These are phyloP conservation scores for Aegilops longissima DNA, from an alignment of 176 grass and related monocot species.

Conservation along the genomic window DNA sequence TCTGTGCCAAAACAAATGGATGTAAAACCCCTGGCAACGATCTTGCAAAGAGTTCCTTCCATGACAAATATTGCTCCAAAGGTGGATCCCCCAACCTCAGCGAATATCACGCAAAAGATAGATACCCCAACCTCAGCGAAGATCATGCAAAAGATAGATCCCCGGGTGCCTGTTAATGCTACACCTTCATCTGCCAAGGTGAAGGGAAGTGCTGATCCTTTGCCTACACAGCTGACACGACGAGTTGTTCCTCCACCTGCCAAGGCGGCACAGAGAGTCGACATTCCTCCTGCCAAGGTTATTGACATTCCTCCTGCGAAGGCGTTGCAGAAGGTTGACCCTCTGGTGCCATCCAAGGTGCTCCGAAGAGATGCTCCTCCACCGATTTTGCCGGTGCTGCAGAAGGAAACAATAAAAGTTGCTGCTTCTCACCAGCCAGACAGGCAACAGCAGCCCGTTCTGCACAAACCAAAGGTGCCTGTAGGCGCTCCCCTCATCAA, in stretches of 20 bases:
- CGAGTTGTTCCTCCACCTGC: background rate
- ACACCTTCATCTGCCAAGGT: background rate
- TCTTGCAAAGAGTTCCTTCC: background rate
- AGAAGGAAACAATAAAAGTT: background rate
- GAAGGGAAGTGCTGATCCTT: background rate
- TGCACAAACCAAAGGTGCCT: background rate
- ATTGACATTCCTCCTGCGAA: background rate
- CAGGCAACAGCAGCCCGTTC: background rate
- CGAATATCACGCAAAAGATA: background rate
- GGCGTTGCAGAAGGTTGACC: background rate
- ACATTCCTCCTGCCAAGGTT: background rate
- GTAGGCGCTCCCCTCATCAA: background rate
- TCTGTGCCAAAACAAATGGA: background rate
- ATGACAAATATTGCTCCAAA: background rate
- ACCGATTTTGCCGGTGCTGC: background rate
- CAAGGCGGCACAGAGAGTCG: background rate
- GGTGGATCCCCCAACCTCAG: background rate
- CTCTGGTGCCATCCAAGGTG: background rate
- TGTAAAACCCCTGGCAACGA: background rate
- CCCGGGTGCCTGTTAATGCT: background rate
- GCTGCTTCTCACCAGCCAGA: background rate
- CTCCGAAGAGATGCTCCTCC: conserved; percentile 20
- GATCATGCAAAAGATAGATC: background rate
- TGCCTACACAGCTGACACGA: background rate
- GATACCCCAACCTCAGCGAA: background rate